phyloP scores from a whole-genome alignment of 129 eudicot genomes.

The Centrapalus pauciflorus region DNA sequence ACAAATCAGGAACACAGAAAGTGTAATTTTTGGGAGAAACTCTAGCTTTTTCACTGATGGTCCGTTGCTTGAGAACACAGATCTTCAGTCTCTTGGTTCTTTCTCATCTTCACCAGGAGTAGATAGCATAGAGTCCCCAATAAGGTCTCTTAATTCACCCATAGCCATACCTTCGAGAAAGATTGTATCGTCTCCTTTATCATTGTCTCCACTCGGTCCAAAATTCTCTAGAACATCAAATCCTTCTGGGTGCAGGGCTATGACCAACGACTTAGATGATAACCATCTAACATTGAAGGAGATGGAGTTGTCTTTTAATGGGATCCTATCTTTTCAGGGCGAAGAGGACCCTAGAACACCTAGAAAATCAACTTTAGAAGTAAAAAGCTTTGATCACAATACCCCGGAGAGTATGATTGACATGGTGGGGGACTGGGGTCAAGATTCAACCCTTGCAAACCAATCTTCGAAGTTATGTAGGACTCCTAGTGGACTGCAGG shows the following conservation, averaged over 20 bases:
- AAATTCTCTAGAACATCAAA: conserved; percentile 40
- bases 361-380: conserved; percentile 34
- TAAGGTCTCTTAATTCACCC: conserved; percentile 26
- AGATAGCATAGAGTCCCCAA: conserved; percentile 11
- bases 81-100: conserved; percentile 19
- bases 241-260: conserved; percentile 22
- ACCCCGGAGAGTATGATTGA: conserved; percentile 39
- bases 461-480: conserved; percentile 58
- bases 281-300: conserved; percentile 50
- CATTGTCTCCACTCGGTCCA: conserved; percentile 87
- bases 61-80: conserved; percentile 62
- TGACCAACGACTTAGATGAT: conserved; percentile 37
- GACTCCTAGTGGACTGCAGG: conserved; percentile 63
- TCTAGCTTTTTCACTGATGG: conserved; percentile 60
- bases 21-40: conserved; percentile 28
- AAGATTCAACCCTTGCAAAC: conserved; percentile 31
- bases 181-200: conserved; percentile 45
- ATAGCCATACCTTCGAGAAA: conserved; percentile 41
- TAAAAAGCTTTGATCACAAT: conserved; percentile 28
- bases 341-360: conserved; percentile 32
- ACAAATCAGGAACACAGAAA: conserved; percentile 27
- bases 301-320: conserved; percentile 58
- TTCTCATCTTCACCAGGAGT: conserved; percentile 32
- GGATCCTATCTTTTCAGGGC: conserved; percentile 34
- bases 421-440: conserved; percentile 32